Evolutionary conservation across 2,329 filamentous ascomycete genomes (phyloP), one percentile per base, ranked within the genome.

Genomic region (Aspergillus thermomutatus): DNA sequence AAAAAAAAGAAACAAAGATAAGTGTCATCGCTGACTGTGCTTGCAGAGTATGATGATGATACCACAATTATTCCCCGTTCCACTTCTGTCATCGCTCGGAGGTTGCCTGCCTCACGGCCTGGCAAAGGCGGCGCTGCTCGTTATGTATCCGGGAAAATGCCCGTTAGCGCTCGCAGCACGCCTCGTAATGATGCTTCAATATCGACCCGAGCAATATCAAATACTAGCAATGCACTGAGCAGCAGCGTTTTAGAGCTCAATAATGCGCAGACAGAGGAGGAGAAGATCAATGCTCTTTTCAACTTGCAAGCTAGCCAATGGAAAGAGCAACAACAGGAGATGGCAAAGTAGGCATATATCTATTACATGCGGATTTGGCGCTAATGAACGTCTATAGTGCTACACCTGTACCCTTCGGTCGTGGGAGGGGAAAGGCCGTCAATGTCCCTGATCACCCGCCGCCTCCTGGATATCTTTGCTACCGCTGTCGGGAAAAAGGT

Each of bases 61-160:
- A 97, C 94, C 0, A 91, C 90, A n/a, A 92, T 97, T 66, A 96
- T 99, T 53, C 91, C 93, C 47, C 89, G 94, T 67, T 96, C 94
- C 19, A 97, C 92, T 2, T 95, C 92, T 0, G 92, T 99, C 56
- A 88, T 97, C 64, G 94, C 92, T 43, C 87, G 91, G 58, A 87
- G 94, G 59, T 82, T 94, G 61, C 94, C 94, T 3, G 90, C 94
- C 6, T 80, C 85, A 52, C 91, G 92, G 69, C 88, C 88, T 49
- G 94, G 94, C 28, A 91, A 92, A 62, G 95, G 94, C 52, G 86
- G 91, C 63, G 95, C 94, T 55, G 92, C 93, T 61, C 87, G 94
- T 71, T 99, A 99, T 82, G 91, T 99, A 59, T 93, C 91, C 19
- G 94, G 94, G 58, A 96, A 96, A 76, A 95, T 96, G 85, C 94